A percentile compares a stretch with the other conserved stretches of the same genome.
These are phyloP conservation scores for Solanum hybrid DNA, from an alignment of 305 asterid genomes.

Conservation along the genomic window DNA sequence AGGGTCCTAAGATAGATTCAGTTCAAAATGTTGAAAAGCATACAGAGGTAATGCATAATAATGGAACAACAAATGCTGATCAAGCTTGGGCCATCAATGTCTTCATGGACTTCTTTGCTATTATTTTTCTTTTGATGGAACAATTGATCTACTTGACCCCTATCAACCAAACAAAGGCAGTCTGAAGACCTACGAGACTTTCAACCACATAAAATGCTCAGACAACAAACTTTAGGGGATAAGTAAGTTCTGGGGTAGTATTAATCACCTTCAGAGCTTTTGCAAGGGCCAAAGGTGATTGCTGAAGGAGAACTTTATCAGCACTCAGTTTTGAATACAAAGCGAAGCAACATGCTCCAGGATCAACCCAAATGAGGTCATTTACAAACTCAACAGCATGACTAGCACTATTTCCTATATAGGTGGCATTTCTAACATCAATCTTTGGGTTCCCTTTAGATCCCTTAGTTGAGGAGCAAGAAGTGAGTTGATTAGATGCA, in stretches of 20 bases:
- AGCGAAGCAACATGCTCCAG: slow-evolving; percentile 70
- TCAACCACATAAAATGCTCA: background rate
- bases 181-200: background rate
- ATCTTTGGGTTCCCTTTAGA: background rate
- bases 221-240: background rate
- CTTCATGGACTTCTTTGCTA: background rate
- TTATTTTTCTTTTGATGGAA: background rate
- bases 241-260: background rate
- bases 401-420: background rate
- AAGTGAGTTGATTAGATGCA: slow-evolving; percentile 55
- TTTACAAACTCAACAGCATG: slow-evolving; percentile 14
- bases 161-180: background rate
- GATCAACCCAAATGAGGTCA: slow-evolving; percentile 74
- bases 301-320: slow-evolving; percentile 53
- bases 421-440: background rate
- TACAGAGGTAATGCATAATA: background rate
- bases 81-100: background rate
- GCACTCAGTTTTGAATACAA: slow-evolving; percentile 59
- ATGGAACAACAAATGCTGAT: background rate
- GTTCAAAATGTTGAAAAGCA: background rate
- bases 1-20: background rate
- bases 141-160: background rate
- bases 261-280: slow-evolving; percentile 74
- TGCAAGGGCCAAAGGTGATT: slow-evolving; percentile 82
- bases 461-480: slow-evolving; percentile 22